Evolutionary conservation across 345 rosid species (phyloP), one percentile per base, ranked within the genome.

Genomic region (Dipteronia sinensis): DNA sequence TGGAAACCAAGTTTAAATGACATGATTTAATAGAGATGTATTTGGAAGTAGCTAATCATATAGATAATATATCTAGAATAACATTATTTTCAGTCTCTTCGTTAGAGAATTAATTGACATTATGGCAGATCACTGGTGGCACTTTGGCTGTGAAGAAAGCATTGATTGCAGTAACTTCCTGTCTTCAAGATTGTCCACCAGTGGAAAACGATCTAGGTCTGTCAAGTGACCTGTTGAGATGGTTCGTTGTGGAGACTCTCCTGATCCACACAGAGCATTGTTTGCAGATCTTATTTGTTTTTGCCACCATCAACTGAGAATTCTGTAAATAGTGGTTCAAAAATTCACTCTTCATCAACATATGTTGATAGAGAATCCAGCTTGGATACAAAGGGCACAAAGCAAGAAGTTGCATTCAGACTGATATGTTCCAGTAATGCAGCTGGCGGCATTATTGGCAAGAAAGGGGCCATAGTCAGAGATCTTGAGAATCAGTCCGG

Each of bases 381-480:
- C 34, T 65, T 40, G 10, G 83, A 67, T 6, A 61, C 67, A 1
- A 67, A 78, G 72, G 68, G 66, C 17, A 80, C 71, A 19, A 66
- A 71, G 20, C 56, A 74, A 12, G 79, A 85, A 64, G 90, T 90
- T 80, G 87, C 84, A 56, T 90, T 85, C 53, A 88, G 87, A 71
- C 42, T 92, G 42, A 83, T 92, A 44, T 88, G 86, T 78, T 79
- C 94, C n/a, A 67, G 74, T 81, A 56, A 38, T 47, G 85, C 80
- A 66, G 90, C 90, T 31, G 91, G 93, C n/a, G 86, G 88, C 62
- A 87, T 90, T n/a, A 92, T 92, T 80, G 97, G 97, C 74, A 85
- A 80, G 82, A 83, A 53, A 81, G 94, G 97, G 64, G 78, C 81
- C 65, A 74, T 78, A 56, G 85, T 92, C 59, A 86, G 88, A 86